Evolutionary conservation across 305 asterid species (phyloP), one percentile per base, ranked within the genome.

Genomic region (Solanum hybrid): DNA sequence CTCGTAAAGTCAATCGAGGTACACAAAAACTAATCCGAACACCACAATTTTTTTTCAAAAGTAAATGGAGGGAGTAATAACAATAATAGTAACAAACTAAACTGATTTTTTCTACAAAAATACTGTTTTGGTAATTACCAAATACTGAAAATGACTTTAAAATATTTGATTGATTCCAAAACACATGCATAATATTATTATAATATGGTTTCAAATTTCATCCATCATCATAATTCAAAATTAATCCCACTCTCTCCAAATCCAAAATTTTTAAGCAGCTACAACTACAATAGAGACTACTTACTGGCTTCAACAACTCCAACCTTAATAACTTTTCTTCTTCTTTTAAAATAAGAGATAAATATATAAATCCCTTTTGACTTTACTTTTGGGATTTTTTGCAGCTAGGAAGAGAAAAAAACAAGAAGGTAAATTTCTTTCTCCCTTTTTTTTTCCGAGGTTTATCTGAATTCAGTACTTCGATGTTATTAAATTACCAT

Each of bases 401-500:
- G 73, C 73, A 65, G 26, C 11, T 61, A 61, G 26, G 27, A 65
- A 22, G 73, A 65, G 73, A 22, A 65, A 65, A 61, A 65, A 65
- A 22, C 72, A 61, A 61, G 1, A 5, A 61, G 73, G 26, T 65
- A 65, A 65, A 65, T 65, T 61, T 24, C 36, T 14, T 1, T 5
- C 36, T 0, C 24, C 1, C 3, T 20, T 20, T 61, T 3, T 38
- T 7, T 24, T 7, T 8, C 0, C 1, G 0, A 13, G 24, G 12
- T 75, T 65, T 65, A 65, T 65, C 13, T 65, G 75, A 65, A 61
- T 61, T 76, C 7, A 14, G 3, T 76, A 76, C 3, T 75, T 75
- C 2, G 3, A 29, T 10, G 24, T 79, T 61, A 8, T 57, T 57
- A 57, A 57, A 57, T 57, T 20, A 57, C 26, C 70, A 57, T 57